A percentile compares a stretch with the other conserved stretches of the same genome.
phyloP scores from a whole-genome alignment of 75 land plant species.

The Cunninghamia lanceolata region DNA sequence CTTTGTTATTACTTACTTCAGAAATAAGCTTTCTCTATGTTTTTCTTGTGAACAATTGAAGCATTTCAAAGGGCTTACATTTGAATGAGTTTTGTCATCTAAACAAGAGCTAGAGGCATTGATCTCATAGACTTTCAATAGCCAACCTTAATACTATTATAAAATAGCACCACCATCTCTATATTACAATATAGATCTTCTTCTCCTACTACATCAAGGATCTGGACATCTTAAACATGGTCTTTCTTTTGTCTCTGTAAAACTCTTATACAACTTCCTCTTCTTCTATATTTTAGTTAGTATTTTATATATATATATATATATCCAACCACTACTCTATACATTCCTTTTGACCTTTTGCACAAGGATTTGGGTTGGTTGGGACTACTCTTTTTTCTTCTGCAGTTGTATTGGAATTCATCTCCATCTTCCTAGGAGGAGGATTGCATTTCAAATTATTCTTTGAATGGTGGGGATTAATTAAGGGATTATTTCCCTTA shows the following conservation, averaged over 20 bases:
- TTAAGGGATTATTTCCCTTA: no score
- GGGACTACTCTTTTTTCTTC: constrained; percentile 29
- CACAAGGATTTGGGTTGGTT: constrained; percentile 38
- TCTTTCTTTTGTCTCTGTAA: background rate
- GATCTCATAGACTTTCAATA: no score
- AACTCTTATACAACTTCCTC: background rate
- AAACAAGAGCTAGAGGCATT: no score
- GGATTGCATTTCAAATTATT: background rate
- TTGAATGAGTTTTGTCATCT: no score
- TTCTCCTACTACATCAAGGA: background rate
- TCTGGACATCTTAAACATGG: background rate
- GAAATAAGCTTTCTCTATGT: no score
- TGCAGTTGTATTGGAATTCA: background rate
- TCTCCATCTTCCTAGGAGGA: background rate
- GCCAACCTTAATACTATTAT: background rate
- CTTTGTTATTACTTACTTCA: no score
- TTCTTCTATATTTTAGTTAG: background rate
- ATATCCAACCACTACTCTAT: background rate
- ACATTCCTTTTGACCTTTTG: constrained; percentile 13
- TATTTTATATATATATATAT: no score
- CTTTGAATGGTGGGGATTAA: background rate
- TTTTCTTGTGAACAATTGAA: no score
- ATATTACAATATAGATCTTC: constrained; percentile 1
- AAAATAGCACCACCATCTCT: background rate
- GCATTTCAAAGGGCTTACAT: no score